Conservation (phyloP, 2,329 filamentous ascomycete species). For the Orbilia javanica region DNA sequence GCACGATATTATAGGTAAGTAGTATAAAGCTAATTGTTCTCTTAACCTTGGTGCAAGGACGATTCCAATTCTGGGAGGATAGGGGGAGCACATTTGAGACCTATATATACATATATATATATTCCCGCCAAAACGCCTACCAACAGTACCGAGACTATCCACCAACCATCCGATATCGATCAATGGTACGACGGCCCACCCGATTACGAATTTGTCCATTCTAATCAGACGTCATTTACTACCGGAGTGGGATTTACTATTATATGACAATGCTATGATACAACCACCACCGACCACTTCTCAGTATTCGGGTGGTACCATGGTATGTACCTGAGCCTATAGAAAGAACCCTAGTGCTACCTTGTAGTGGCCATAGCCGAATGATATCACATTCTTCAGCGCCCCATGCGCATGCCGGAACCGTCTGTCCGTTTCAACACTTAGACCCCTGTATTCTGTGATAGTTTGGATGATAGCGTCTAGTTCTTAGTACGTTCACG, state of each 20-base stretch:
- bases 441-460: slow-evolving; percentile 24
- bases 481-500: background rate
- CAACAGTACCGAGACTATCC: background rate
- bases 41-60: slow-evolving; percentile 6
- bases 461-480: slow-evolving; percentile 28
- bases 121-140: no score
- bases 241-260: background rate
- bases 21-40: background rate
- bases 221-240: slow-evolving; percentile 30
- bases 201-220: slow-evolving; percentile 8
- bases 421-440: slow-evolving; percentile 1
- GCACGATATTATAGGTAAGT: background rate
- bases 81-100: slow-evolving; percentile 25
- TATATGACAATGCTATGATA: slow-evolving; percentile 3
- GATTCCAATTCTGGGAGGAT: background rate
- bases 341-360: no score
- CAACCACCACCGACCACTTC: slow-evolving; percentile 7
- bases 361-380: background rate
- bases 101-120: slow-evolving; percentile 30
- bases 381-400: slow-evolving; percentile 45
- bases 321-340: no score
- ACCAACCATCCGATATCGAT: slow-evolving; percentile 18
- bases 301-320: background rate
- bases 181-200: no score
- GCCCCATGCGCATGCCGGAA: slow-evolving; percentile 30